phyloP scores from a whole-genome alignment of 257 asterid genomes.

The Rubia yunnanensis region DNA sequence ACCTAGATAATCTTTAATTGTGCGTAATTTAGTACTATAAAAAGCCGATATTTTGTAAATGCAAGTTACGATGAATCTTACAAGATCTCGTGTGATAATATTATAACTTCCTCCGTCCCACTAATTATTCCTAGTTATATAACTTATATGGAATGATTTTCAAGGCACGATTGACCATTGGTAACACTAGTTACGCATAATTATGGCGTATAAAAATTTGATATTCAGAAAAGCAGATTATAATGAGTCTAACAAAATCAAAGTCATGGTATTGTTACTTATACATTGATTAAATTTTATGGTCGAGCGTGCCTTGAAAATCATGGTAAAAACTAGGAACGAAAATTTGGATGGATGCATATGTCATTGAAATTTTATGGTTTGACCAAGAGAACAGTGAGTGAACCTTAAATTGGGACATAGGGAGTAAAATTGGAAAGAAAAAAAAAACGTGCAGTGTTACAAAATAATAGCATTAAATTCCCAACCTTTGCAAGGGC shows the following conservation, averaged over 20 bases:
- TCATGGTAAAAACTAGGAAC: too few relatives aligned
- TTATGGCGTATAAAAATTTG: too few relatives aligned
- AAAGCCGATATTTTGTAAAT: too few relatives aligned
- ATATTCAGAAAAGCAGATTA: not conserved
- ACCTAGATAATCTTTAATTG: too few relatives aligned
- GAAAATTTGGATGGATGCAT: too few relatives aligned
- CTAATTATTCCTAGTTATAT: not conserved
- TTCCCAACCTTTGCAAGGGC: slow-evolving; percentile 84
- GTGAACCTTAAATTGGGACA: not conserved
- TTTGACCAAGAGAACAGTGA: not conserved
- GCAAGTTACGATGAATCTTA: not conserved
- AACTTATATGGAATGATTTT: not conserved
- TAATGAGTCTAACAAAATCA: not conserved
- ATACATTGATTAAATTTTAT: too few relatives aligned
- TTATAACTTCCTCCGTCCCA: not conserved
- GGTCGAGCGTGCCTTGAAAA: not conserved
- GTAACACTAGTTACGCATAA: too few relatives aligned
- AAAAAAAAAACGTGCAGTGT: not conserved
- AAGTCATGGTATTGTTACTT: not conserved
- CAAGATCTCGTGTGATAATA: not conserved
- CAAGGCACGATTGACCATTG: too few relatives aligned
- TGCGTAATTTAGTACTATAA: too few relatives aligned
- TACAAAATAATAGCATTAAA: slow-evolving; percentile 9
- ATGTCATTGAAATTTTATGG: too few relatives aligned
- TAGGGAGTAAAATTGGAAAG: not conserved